Evolutionary conservation across 768 basidiomycete genomes (phyloP), one percentile per base, ranked within the genome.

Genomic region (Tricholoma saponaceum): DNA sequence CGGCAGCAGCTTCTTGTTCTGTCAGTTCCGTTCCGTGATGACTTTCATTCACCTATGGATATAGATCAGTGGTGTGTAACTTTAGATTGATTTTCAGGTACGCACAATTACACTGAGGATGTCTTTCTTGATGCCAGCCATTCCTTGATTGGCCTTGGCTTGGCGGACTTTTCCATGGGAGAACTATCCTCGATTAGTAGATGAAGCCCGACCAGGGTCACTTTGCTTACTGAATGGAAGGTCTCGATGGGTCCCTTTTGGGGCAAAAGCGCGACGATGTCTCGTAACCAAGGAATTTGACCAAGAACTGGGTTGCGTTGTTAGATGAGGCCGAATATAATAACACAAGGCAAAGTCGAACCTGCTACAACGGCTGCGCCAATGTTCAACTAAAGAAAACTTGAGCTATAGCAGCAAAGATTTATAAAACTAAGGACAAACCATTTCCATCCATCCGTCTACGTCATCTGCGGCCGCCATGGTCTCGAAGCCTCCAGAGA

Each of bases 401-500:
- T 43, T 43, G 3, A 22, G 20, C 32, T 22, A 23, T 7, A 39
- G 5, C 14, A 18, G 41, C 8, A 14, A 44, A 18, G 10, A 30
- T 10, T 10, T n/a, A 51, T 4, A 20, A 16, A 44, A 26, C 18
- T 8, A 8, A 13, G 23, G 14, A 13, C 61, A 60, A 16, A 64
- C 64, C 51, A 64, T 47, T 58, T 69, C 62, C 60, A 64, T 58
- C 67, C 67, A 67, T 6, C 63, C 66, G 39, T 67, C 67, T 3
- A 25, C 52, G 28, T 69, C 67, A 50, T 61, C 54, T 4, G 60
- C 67, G 10, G 59, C 65, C 22, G 32, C 43, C 50, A 69, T 61
- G 13, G 63, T 66, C 50, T 69, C 67, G 16, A 67, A 66, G 12
- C 67, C 67, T 16, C 67, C 67, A 22, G 65, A 66, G 52, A 69